Percentiles rank a stretch among this genome's conserved stretches.
phyloP scores from a whole-genome alignment of 345 rosid genomes.

The Orychophragmus violaceus region DNA sequence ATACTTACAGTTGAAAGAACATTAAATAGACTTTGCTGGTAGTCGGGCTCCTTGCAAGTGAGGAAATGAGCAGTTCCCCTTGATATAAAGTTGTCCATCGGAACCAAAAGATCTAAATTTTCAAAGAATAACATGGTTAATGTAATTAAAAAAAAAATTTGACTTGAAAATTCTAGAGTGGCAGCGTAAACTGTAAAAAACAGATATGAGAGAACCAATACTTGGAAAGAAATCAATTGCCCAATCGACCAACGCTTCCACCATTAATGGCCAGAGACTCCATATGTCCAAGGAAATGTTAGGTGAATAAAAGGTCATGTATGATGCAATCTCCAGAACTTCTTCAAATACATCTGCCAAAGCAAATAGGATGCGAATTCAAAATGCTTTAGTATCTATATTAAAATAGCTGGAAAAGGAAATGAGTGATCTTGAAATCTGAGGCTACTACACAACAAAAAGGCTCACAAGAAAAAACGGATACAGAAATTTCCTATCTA shows the following conservation, averaged over 20 bases:
- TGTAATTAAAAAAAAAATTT: background rate
- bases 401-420: background rate
- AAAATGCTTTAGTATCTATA: conserved; percentile 2
- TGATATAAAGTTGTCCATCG: background rate
- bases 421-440: background rate
- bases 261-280: conserved; percentile 88
- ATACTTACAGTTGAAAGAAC: background rate
- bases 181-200: background rate
- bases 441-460: background rate
- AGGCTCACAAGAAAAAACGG: background rate
- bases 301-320: conserved; percentile 97
- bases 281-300: conserved; percentile 43
- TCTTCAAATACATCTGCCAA: conserved; percentile 96
- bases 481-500: background rate
- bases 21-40: background rate
- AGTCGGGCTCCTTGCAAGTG: background rate
- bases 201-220: background rate
- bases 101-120: background rate
- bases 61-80: background rate
- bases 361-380: conserved; percentile 13
- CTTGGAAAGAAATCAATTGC: conserved; percentile 92
- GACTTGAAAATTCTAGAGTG: background rate
- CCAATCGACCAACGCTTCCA: conserved; percentile 92
- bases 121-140: background rate
- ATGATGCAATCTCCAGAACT: conserved; percentile 92